Conservation (phyloP, 805 yeast species). For the Isabelozyma pseudorhagii region DNA sequence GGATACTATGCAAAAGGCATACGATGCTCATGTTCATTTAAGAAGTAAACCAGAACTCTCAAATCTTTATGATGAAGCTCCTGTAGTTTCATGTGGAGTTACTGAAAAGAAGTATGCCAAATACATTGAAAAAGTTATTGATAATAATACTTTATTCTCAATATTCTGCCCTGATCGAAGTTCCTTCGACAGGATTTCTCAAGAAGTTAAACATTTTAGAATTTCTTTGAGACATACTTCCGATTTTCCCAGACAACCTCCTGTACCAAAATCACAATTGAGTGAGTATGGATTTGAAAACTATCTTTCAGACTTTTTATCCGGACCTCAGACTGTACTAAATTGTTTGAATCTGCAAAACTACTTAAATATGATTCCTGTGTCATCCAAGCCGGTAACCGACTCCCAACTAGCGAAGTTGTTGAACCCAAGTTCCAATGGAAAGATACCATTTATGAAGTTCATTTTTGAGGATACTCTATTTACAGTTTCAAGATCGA, state of each 20-base stretch:
- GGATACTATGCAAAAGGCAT: constrained; percentile 40
- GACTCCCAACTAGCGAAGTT: constrained; percentile 36
- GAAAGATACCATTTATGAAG: constrained; percentile 47
- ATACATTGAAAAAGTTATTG: constrained; percentile 57
- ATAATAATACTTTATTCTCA: constrained; percentile 52
- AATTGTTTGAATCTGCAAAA: constrained; percentile 63
- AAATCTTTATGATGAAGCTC: constrained; percentile 64
- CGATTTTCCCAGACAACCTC: constrained; percentile 13
- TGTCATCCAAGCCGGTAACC: constrained; percentile 46
- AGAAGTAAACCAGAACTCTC: constrained; percentile 37
- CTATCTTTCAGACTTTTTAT: constrained; percentile 63
- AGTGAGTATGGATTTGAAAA: constrained; percentile 71
- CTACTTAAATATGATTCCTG: constrained; percentile 58
- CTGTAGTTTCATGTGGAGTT: constrained; percentile 61
- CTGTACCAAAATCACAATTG: constrained; percentile 31
- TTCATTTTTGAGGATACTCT: constrained; percentile 59
- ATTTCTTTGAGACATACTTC: constrained; percentile 56
- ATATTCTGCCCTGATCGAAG: constrained; percentile 56
- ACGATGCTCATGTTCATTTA: constrained; percentile 34
- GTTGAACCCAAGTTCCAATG: constrained; percentile 28
- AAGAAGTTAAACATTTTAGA: constrained; percentile 36
- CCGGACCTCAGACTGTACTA: constrained; percentile 71
- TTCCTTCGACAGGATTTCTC: constrained; percentile 47
- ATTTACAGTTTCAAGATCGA: constrained; percentile 52
- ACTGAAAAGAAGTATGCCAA: constrained; percentile 48